phyloP scores from a whole-genome alignment of 805 yeast genomes.

The Lipomyces kockii region DNA sequence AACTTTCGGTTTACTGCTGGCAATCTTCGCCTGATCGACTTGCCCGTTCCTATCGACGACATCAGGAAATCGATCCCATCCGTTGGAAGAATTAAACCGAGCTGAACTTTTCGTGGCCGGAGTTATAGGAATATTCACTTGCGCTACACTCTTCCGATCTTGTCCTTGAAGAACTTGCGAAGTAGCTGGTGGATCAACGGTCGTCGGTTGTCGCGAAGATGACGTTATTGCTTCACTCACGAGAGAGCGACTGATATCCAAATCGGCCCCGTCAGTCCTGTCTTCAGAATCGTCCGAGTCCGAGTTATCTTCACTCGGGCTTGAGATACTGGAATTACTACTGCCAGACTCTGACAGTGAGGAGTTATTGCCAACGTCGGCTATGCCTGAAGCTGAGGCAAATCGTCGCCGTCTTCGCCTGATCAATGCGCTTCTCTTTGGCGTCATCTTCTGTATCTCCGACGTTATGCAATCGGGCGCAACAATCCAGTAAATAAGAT shows the following conservation, averaged over 20 bases:
- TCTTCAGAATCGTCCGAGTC: neutral
- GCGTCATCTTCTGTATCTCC: neutral
- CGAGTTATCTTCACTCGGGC: neutral
- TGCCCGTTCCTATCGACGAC: slow-evolving; percentile 4
- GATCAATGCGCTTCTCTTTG: neutral
- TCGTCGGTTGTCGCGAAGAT: neutral
- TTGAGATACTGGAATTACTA: neutral
- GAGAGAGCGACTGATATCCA: neutral
- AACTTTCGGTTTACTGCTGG: neutral
- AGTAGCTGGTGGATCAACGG: neutral
- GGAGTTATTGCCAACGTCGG: slow-evolving; percentile 1
- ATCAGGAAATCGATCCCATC: slow-evolving; percentile 6
- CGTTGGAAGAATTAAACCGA: slow-evolving; percentile 3
- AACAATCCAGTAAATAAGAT: neutral
- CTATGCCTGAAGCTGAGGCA: neutral
- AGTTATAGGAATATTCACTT: neutral
- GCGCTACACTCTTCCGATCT: neutral
- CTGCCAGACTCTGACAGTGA: neutral
- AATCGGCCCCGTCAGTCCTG: neutral
- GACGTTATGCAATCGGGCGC: neutral
- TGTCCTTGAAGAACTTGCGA: neutral
- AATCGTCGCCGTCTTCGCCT: neutral
- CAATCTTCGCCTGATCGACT: neutral
- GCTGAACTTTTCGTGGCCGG: neutral
- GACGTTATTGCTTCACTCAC: neutral